Conservation (phyloP, 2,329 filamentous ascomycete species). For the Endocalyx cinctus region DNA sequence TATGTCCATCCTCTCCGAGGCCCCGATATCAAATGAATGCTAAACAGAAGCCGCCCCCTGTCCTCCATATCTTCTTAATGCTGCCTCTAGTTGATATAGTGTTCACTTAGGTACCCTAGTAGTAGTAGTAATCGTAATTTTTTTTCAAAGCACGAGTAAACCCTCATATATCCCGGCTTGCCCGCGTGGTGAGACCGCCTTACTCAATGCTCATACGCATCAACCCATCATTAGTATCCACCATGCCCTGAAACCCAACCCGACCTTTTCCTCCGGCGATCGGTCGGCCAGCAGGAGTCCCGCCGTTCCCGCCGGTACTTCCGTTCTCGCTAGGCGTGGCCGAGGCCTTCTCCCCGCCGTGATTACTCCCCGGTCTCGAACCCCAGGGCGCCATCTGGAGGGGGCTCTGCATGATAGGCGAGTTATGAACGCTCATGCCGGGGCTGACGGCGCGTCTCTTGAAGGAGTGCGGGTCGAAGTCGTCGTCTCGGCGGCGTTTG, state of each 20-base stretch:
- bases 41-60: too few species aligned
- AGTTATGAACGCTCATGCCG: slow-evolving; percentile 86
- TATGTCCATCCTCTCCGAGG: too few species aligned
- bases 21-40: too few species aligned
- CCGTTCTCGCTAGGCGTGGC: slow-evolving; percentile 49
- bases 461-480: slow-evolving; percentile 82
- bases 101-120: too few species aligned
- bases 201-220: slow-evolving; percentile 98
- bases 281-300: slow-evolving; percentile 28
- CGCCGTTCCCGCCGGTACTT: slow-evolving; percentile 28
- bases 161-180: too few species aligned
- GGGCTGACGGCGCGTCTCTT: slow-evolving; percentile 90
- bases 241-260: slow-evolving; percentile 87
- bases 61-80: too few species aligned
- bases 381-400: slow-evolving; percentile 71
- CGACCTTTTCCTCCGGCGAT: slow-evolving; percentile 52
- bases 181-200: slow-evolving; percentile 9
- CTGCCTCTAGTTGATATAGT: too few species aligned
- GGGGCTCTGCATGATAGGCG: slow-evolving; percentile 81
- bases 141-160: too few species aligned
- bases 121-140: too few species aligned
- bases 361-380: slow-evolving; percentile 60
- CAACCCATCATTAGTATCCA: slow-evolving; percentile 87
- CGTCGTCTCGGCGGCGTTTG: slow-evolving; percentile 85
- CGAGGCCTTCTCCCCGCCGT: slow-evolving; percentile 44